phyloP scores from a whole-genome alignment of 768 basidiomycete genomes.

The Mycena floridula region DNA sequence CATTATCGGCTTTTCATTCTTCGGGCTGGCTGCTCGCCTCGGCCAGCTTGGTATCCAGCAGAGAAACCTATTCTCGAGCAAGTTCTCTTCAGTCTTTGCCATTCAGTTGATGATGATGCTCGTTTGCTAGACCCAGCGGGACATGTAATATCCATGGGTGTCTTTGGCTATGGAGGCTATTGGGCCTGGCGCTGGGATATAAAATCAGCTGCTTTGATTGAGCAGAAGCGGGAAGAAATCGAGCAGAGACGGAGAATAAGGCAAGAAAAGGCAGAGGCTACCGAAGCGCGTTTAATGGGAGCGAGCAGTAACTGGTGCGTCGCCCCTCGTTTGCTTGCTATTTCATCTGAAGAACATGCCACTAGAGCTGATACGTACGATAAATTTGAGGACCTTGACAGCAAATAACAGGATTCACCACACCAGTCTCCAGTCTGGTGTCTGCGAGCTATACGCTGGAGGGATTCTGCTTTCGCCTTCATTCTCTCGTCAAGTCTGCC shows the following conservation, averaged over 20 bases:
- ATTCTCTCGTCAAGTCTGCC: too few relatives aligned
- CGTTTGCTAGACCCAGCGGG: conserved; percentile 56
- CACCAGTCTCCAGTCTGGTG: too few relatives aligned
- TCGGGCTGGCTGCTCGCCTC: conserved; percentile 78
- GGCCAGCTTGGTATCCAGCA: conserved; percentile 86
- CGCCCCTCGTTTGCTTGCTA: too few relatives aligned
- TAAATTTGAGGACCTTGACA: too few relatives aligned
- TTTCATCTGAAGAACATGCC: too few relatives aligned
- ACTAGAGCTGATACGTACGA: too few relatives aligned
- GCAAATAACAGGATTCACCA: too few relatives aligned
- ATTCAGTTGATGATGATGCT: not conserved
- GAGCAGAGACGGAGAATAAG: conserved; percentile 39
- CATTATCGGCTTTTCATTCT: conserved; percentile 70
- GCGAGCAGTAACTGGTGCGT: too few relatives aligned
- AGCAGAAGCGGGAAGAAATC: conserved; percentile 58
- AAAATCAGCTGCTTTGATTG: conserved; percentile 54
- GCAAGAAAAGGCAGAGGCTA: conserved; percentile 24
- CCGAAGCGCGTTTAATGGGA: conserved; percentile 7
- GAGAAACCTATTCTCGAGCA: conserved; percentile 75
- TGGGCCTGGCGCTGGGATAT: conserved; percentile 65
- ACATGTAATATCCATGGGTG: conserved; percentile 61
- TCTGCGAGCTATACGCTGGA: too few relatives aligned
- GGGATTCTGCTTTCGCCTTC: too few relatives aligned
- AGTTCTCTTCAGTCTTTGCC: conserved; percentile 23
- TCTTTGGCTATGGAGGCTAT: conserved; percentile 72